Conservation (phyloP, 257 asterid genomes). For the Paulownia fortunei region DNA sequence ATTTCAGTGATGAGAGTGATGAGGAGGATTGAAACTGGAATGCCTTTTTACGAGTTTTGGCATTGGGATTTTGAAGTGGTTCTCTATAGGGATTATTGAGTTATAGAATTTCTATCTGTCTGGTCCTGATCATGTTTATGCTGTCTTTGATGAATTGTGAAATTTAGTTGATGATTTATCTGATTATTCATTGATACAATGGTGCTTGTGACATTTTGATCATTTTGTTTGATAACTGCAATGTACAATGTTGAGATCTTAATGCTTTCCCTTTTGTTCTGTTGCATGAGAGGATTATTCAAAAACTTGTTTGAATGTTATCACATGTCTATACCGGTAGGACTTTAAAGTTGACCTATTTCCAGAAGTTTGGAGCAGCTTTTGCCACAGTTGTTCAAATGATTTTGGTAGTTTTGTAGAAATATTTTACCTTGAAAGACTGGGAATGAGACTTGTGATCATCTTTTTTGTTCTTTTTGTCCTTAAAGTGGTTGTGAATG, state of each 20-base stretch:
- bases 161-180: neutral
- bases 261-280: neutral
- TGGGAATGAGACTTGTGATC: neutral
- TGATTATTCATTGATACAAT: neutral
- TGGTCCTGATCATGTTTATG: neutral
- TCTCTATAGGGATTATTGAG: neutral
- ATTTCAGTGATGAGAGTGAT: constrained; percentile 94
- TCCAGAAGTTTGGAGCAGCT: neutral
- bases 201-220: neutral
- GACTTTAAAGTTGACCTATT: neutral
- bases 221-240: neutral
- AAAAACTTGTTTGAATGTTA: no score
- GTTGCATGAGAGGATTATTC: no score
- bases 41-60: neutral
- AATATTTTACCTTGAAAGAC: neutral
- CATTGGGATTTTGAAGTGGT: neutral
- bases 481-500: no score
- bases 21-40: constrained; percentile 62
- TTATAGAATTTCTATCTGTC: neutral
- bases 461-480: neutral
- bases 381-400: neutral
- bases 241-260: neutral
- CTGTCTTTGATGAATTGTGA: neutral
- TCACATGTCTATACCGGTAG: no score
- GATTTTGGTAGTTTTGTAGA: neutral